Percentiles rank a stretch among this genome's conserved stretches.
phyloP scores from a whole-genome alignment of 495 filamentous ascomycete genomes.

The Recurvomyces mirabilis region DNA sequence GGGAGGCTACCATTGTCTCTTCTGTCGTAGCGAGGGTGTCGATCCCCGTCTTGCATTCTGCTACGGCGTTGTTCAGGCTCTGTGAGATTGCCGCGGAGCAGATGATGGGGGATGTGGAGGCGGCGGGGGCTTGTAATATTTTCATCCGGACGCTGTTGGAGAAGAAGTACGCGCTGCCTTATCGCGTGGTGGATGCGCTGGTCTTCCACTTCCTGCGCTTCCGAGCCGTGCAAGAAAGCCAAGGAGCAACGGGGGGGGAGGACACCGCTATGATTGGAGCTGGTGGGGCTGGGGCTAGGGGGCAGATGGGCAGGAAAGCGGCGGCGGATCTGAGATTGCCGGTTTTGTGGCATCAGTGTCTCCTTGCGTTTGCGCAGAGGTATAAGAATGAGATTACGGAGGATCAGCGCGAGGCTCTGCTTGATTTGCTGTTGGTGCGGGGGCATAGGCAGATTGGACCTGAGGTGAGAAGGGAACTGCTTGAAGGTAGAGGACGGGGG shows the following conservation, averaged over 20 bases:
- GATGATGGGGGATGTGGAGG: conserved; percentile 49
- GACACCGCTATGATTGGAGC: conserved; percentile 39
- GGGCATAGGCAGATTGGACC: conserved; percentile 85
- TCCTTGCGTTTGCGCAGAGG: conserved; percentile 83
- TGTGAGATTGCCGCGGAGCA: conserved; percentile 90
- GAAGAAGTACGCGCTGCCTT: conserved; percentile 94
- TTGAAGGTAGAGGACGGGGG: conserved; percentile 81
- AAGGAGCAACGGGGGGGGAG: conserved; percentile 18
- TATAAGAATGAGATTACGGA: conserved; percentile 90
- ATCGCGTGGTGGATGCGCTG: conserved; percentile 83
- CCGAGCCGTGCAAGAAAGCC: conserved; percentile 42
- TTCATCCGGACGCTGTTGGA: conserved; percentile 87
- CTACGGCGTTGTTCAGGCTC: conserved; percentile 77
- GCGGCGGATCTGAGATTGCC: conserved; percentile 45
- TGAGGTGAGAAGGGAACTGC: conserved; percentile 79
- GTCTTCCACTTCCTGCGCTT: conserved; percentile 96
- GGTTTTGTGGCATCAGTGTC: conserved; percentile 80
- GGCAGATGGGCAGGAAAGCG: conserved; percentile 20
- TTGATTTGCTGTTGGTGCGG: conserved; percentile 77
- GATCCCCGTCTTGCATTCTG: conserved; percentile 83
- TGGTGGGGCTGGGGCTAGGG: conserved; percentile 22
- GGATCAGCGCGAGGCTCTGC: conserved; percentile 80
- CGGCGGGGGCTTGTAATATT: conserved; percentile 74
- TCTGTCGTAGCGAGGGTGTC: conserved; percentile 69
- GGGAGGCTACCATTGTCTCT: conserved; percentile 83